A percentile compares a stretch with the other conserved stretches of the same genome.
Conservation (phyloP, 192 early-diverging fungal species). For the Gonapodya sp. region DNA sequence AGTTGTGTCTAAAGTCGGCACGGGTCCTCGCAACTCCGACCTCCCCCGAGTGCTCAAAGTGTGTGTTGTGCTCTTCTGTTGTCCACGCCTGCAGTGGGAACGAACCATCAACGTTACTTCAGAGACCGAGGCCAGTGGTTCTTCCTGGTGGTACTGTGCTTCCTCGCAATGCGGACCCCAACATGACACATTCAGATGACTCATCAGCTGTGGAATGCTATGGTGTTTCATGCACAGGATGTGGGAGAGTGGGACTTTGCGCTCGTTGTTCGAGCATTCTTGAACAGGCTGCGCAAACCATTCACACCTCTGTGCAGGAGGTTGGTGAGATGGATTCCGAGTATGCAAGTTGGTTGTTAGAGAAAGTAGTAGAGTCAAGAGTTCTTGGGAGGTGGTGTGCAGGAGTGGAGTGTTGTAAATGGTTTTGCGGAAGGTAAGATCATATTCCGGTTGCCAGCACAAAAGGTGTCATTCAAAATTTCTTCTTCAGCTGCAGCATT, state of each 20-base stretch:
- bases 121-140: too few relatives aligned
- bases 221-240: background rate
- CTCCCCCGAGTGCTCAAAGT: too few relatives aligned
- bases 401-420: background rate
- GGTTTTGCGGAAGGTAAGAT: background rate
- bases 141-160: too few relatives aligned
- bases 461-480: too few relatives aligned
- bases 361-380: background rate
- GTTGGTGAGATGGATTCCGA: background rate
- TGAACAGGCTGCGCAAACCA: background rate
- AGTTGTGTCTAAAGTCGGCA: too few relatives aligned
- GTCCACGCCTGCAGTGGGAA: too few relatives aligned
- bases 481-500: background rate
- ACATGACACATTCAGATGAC: background rate
- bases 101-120: too few relatives aligned
- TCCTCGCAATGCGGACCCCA: too few relatives aligned
- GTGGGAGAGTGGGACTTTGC: background rate
- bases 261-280: background rate
- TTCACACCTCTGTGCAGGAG: background rate
- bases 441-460: too few relatives aligned
- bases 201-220: background rate
- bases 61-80: too few relatives aligned
- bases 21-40: too few relatives aligned
- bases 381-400: background rate
- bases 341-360: background rate